Conservation (phyloP, 768 basidiomycete species). For the Boletus sp. region DNA sequence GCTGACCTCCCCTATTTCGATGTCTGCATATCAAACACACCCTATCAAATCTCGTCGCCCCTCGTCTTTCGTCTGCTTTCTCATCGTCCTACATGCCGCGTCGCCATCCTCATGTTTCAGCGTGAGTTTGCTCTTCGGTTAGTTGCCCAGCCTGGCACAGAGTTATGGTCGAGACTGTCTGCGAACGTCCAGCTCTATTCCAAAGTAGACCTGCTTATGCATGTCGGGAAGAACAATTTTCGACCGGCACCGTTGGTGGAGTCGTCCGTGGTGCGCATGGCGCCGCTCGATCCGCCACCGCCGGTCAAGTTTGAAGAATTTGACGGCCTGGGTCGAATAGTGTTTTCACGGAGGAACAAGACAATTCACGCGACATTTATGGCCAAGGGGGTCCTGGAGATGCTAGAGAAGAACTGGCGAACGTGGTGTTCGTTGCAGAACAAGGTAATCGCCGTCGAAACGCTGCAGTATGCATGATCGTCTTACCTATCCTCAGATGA, state of each 20-base stretch:
- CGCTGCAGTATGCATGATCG: background rate
- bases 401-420: conserved; percentile 90
- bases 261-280: conserved; percentile 85
- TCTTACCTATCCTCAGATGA: conserved; percentile 41
- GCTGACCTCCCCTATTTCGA: conserved; percentile 98
- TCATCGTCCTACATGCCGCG: conserved; percentile 89
- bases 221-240: conserved; percentile 96
- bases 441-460: conserved; percentile 39
- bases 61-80: conserved; percentile 96
- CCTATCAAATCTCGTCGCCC: conserved; percentile 98
- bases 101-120: conserved; percentile 99
- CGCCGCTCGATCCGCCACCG: conserved; percentile 91
- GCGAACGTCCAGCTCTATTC: conserved; percentile 98
- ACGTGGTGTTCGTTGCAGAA: conserved; percentile 87
- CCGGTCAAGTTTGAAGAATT: conserved; percentile 97
- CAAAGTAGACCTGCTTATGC: conserved; percentile 93
- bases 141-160: conserved; percentile 77
- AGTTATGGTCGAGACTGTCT: conserved; percentile 89
- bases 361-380: conserved; percentile 84
- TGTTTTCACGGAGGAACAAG: conserved; percentile 90
- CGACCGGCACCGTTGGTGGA: conserved; percentile 94
- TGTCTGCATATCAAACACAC: conserved; percentile 98
- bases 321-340: conserved; percentile 88
- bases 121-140: conserved; percentile 95
- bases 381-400: conserved; percentile 91